Conservation (phyloP, 176 grass and related monocot species). For the Poa annua region DNA sequence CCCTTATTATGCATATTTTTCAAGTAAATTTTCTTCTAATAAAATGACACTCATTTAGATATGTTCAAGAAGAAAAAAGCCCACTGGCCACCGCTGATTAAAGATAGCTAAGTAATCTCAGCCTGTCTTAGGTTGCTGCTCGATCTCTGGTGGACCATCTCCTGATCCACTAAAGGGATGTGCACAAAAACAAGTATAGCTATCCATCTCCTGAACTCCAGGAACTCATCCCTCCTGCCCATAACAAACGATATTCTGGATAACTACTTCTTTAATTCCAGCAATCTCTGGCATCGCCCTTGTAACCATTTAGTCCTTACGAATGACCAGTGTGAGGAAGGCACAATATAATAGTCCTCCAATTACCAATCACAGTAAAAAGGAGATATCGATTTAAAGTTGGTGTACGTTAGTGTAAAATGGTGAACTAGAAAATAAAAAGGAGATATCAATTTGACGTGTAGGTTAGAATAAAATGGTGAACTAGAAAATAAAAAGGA, state of each 20-base stretch:
- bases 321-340: not conserved
- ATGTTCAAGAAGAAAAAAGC: not conserved
- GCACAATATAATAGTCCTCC: not conserved
- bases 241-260: not conserved
- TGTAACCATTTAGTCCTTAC: not conserved
- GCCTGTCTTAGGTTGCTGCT: not conserved
- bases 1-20: not conserved
- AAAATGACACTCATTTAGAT: not conserved
- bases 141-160: slow-evolving; percentile 3
- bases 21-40: not conserved
- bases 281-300: not conserved
- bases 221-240: not conserved
- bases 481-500: slow-evolving; percentile 13
- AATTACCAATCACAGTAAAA: slow-evolving; percentile 20
- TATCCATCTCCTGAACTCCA: slow-evolving; percentile 8
- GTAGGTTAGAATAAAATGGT: slow-evolving; percentile 20
- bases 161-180: not conserved
- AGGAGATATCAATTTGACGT: not conserved
- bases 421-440: slow-evolving; percentile 1
- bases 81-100: not conserved
- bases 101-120: slow-evolving; percentile 4
- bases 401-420: slow-evolving; percentile 22
- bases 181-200: not conserved
- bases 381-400: not conserved
- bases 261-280: not conserved